A percentile compares a stretch with the other conserved stretches of the same genome.
phyloP scores from a whole-genome alignment of 2,329 filamentous ascomycete species.

The Anthostomella pinea region DNA sequence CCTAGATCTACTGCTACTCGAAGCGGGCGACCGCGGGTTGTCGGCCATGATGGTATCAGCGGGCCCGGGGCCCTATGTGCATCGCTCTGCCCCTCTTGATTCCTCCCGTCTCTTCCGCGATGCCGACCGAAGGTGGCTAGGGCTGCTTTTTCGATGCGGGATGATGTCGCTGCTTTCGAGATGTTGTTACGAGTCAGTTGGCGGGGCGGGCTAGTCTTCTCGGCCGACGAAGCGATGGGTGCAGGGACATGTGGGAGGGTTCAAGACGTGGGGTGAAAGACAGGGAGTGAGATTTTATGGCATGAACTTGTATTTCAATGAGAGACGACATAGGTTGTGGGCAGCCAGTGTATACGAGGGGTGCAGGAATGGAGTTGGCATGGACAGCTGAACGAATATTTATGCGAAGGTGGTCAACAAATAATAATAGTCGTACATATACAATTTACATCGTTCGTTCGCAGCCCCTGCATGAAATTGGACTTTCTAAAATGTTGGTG shows the following conservation, averaged over 20 bases:
- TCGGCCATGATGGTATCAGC: conserved; percentile 29
- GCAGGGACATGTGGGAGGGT: not conserved
- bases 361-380: no score
- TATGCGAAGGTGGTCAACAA: not conserved
- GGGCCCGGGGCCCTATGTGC: conserved; percentile 11
- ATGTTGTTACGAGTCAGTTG: no score
- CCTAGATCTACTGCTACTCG: conserved; percentile 39
- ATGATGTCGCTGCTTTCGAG: no score
- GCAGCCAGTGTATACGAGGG: conserved; percentile 12
- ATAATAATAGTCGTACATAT: not conserved
- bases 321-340: conserved; percentile 13
- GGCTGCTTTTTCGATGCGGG: no score
- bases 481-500: no score
- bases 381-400: not conserved
- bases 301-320: conserved; percentile 1
- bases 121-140: no score
- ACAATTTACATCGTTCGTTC: not conserved
- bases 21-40: conserved; percentile 29
- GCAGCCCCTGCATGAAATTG: conserved; percentile 23
- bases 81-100: no score
- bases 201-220: no score
- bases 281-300: conserved; percentile 1
- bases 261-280: conserved; percentile 1
- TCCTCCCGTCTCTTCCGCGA: no score
- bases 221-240: not conserved